A percentile compares a stretch with the other conserved stretches of the same genome.
These are phyloP conservation scores for Gynostemma pentaphyllum DNA, from an alignment of 306 rosid genomes.

Conservation along the genomic window DNA sequence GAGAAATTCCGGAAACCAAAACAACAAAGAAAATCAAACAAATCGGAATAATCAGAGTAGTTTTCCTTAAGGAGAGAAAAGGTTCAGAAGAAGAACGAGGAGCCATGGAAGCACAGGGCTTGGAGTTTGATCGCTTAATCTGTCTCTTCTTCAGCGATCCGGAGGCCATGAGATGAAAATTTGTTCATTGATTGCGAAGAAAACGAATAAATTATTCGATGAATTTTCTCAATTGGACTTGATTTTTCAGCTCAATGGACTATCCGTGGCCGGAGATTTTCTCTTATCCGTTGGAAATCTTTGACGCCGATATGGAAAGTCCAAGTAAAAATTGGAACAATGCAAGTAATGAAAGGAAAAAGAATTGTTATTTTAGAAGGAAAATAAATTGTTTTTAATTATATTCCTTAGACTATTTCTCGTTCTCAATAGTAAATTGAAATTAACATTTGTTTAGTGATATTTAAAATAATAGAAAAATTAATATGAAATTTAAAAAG, in stretches of 20 bases:
- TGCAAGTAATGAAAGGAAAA: too few species aligned
- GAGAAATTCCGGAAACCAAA: constrained; percentile 32
- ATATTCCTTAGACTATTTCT: too few species aligned
- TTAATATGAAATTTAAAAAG: too few species aligned
- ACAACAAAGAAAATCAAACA: constrained; percentile 21
- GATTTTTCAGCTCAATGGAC: background rate
- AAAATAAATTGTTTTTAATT: too few species aligned
- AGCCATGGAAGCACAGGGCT: constrained; percentile 32
- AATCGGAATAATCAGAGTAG: constrained; percentile 22
- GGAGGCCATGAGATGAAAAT: constrained; percentile 27
- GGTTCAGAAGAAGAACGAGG: constrained; percentile 17
- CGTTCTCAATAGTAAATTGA: too few species aligned
- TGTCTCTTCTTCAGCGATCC: constrained; percentile 40
- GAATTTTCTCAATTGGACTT: background rate
- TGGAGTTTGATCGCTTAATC: constrained; percentile 19
- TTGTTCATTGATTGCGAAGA: background rate
- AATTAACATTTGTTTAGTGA: too few species aligned
- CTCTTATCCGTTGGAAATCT: background rate
- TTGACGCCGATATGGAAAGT: background rate
- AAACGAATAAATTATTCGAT: background rate
- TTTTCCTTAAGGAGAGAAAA: background rate
- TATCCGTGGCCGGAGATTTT: background rate
- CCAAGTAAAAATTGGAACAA: background rate
- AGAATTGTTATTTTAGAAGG: too few species aligned
- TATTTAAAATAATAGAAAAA: too few species aligned